These are phyloP conservation scores for Stereum hirsutum DNA, from an alignment of 1,284 basidiomycete genomes.

Conservation along the genomic window DNA sequence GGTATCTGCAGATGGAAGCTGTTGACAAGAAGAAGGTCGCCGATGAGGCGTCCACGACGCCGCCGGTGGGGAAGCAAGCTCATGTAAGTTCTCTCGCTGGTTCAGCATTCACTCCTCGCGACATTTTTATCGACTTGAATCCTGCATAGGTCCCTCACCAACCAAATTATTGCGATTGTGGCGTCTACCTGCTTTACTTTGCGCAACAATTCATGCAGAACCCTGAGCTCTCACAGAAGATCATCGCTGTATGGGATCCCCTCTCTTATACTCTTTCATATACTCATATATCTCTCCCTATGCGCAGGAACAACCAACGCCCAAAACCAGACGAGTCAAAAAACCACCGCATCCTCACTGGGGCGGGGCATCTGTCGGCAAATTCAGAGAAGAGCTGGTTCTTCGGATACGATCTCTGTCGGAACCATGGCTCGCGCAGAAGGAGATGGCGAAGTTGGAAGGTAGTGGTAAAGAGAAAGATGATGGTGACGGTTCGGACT, in stretches of 20 bases:
- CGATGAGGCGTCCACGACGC: slow-evolving; percentile 29
- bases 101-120: too few species aligned
- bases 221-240: slow-evolving; percentile 32
- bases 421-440: slow-evolving; percentile 33
- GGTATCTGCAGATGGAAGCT: slow-evolving; percentile 77
- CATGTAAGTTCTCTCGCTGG: slow-evolving; percentile 33
- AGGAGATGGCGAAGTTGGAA: slow-evolving; percentile 17
- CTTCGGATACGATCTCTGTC: slow-evolving; percentile 27
- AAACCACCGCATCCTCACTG: slow-evolving; percentile 27
- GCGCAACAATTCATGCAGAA: slow-evolving; percentile 61
- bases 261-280: neutral
- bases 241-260: slow-evolving; percentile 29
- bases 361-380: slow-evolving; percentile 29
- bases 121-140: slow-evolving; percentile 1
- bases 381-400: slow-evolving; percentile 25
- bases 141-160: slow-evolving; percentile 69
- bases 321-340: slow-evolving; percentile 22
- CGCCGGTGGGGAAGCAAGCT: slow-evolving; percentile 33
- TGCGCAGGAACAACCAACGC: slow-evolving; percentile 2
- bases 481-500: slow-evolving; percentile 24
- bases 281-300: neutral
- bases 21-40: slow-evolving; percentile 62
- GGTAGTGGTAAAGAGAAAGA: slow-evolving; percentile 14
- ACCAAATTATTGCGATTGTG: slow-evolving; percentile 82
- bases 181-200: slow-evolving; percentile 76